Percentiles rank a stretch among this genome's conserved stretches.
phyloP scores from a whole-genome alignment of 1,284 basidiomycete genomes.

The Ceraceosorus bombacis region DNA sequence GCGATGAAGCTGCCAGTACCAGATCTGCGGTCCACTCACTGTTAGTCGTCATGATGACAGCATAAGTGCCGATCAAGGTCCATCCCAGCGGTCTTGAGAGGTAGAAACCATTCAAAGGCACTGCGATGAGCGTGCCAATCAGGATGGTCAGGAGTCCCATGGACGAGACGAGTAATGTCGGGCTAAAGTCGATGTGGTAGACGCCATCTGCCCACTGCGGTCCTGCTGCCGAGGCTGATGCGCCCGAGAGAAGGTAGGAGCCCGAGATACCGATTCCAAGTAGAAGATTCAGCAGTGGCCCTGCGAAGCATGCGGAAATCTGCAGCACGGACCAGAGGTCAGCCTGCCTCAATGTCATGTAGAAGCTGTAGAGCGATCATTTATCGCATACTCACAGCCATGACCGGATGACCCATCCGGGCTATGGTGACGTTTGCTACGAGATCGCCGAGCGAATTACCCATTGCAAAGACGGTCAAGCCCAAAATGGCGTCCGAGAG shows the following conservation, averaged over 20 bases:
- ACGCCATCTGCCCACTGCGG: conserved; percentile 12
- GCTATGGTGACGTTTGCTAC: conserved; percentile 84
- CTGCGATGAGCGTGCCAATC: conserved; percentile 67
- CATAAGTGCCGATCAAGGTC: conserved; percentile 67
- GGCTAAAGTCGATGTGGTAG: conserved; percentile 68
- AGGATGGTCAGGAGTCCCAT: conserved; percentile 69
- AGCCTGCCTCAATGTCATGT: conserved; percentile 54
- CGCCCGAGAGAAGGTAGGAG: conserved; percentile 19
- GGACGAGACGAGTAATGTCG: conserved; percentile 73
- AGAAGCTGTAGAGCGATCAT: neutral
- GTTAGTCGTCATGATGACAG: conserved; percentile 26
- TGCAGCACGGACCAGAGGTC: neutral
- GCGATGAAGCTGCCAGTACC: neutral
- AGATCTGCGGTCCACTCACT: neutral
- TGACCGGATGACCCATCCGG: conserved; percentile 40
- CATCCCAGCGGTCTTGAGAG: conserved; percentile 73
- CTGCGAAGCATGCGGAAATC: conserved; percentile 86
- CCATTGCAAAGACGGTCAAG: conserved; percentile 88
- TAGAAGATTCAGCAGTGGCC: conserved; percentile 93
- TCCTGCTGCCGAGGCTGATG: neutral
- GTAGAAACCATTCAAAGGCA: conserved; percentile 74
- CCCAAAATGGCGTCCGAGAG: conserved; percentile 96
- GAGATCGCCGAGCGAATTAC: conserved; percentile 89
- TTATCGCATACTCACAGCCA: conserved; percentile 23
- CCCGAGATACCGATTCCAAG: conserved; percentile 78